A percentile compares a stretch with the other conserved stretches of the same genome.
These are phyloP conservation scores for Amanita pseudoporphyria DNA, from an alignment of 768 basidiomycete genomes.

Conservation along the genomic window DNA sequence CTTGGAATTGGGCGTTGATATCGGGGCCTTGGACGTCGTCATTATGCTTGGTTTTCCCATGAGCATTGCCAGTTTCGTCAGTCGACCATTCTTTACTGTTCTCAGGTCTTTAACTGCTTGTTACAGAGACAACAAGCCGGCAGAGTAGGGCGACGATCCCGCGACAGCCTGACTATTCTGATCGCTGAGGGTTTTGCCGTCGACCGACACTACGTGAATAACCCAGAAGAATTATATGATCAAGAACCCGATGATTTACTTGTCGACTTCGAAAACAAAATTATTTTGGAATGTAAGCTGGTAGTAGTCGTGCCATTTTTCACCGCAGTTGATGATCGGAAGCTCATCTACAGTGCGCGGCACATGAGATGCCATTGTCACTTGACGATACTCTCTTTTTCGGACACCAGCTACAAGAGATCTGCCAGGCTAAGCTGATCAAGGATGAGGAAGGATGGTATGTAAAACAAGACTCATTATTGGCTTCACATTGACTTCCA, in stretches of 20 bases:
- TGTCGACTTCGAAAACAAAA: conserved; percentile 63
- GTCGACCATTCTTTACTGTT: conserved; percentile 13
- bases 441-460: conserved; percentile 80
- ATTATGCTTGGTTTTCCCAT: conserved; percentile 84
- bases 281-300: conserved; percentile 53
- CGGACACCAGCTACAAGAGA: conserved; percentile 43
- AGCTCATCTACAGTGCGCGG: conserved; percentile 85
- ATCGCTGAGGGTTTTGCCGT: conserved; percentile 61
- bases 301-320: not conserved
- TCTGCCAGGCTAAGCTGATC: conserved; percentile 53
- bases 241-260: conserved; percentile 51
- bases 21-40: conserved; percentile 81
- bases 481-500: not conserved
- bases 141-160: conserved; percentile 72
- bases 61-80: conserved; percentile 71
- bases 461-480: conserved; percentile 10
- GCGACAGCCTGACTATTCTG: conserved; percentile 69
- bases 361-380: conserved; percentile 74
- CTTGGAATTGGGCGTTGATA: conserved; percentile 86
- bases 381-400: conserved; percentile 63
- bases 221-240: conserved; percentile 65
- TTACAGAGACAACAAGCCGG: conserved; percentile 81
- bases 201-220: conserved; percentile 63
- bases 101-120: not conserved
- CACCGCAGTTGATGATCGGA: not conserved